These are phyloP conservation scores for Asterophora parasitica DNA, from an alignment of 768 basidiomycete species.

Conservation along the genomic window DNA sequence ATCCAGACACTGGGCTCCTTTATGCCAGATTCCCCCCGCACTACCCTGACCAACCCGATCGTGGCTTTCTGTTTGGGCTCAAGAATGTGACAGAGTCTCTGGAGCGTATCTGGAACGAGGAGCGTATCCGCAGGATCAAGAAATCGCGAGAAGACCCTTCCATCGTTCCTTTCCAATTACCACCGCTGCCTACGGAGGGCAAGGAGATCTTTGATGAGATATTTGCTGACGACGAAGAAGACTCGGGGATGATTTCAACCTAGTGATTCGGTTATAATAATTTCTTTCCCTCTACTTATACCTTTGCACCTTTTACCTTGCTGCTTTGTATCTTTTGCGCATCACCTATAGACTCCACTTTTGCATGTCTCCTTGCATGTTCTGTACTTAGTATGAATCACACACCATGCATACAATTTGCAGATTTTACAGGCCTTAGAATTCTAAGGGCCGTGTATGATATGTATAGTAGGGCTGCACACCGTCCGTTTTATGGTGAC, in stretches of 20 bases:
- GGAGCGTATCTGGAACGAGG: constrained; percentile 84
- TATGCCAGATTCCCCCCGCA: constrained; percentile 95
- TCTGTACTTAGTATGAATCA: constrained; percentile 5
- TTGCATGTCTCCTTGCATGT: constrained; percentile 3
- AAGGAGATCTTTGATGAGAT: constrained; percentile 79
- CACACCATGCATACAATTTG: too few species aligned
- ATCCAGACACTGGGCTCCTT: constrained; percentile 76
- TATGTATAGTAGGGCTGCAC: too few species aligned
- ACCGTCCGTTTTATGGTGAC: too few species aligned
- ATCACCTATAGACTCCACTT: constrained; percentile 3
- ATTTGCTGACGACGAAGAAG: constrained; percentile 62
- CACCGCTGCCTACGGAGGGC: constrained; percentile 63
- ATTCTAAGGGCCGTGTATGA: too few species aligned
- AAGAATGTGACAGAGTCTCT: constrained; percentile 73
- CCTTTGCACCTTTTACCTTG: constrained; percentile 7
- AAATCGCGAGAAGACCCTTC: constrained; percentile 52
- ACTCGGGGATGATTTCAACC: constrained; percentile 74
- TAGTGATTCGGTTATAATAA: constrained; percentile 24
- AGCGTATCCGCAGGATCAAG: constrained; percentile 68
- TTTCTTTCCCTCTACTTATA: constrained; percentile 15
- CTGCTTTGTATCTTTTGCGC: constrained; percentile 12
- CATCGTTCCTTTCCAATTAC: constrained; percentile 44
- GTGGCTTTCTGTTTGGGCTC: constrained; percentile 90
- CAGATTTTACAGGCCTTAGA: too few species aligned
- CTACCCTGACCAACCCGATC: constrained; percentile 83